Evolutionary conservation across 179 eudicot genomes (phyloP), one percentile per base, ranked within the genome.

Genomic region (Drosera spatulata): DNA sequence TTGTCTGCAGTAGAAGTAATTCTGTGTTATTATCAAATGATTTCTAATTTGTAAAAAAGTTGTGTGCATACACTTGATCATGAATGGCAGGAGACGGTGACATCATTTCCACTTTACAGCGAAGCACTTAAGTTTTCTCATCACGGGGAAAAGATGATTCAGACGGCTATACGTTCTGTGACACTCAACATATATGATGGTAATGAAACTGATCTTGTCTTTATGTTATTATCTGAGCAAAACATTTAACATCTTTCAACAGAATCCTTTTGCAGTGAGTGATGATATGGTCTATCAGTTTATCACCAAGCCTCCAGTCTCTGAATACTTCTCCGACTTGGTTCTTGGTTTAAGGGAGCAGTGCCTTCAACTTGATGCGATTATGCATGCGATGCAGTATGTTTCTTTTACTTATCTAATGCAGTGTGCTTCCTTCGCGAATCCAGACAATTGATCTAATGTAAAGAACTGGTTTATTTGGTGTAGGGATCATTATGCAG

Each of bases 91-190:
- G 83, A 77, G 69, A 67, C 63, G 53, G 77, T 81, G 57, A 76
- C 61, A 65, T 73, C 85, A 58, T 76, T 81, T 69, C 80, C 80
- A 49, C 80, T 81, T 9, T 78, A 78, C 59, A 78, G 69, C 6
- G 79, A 75, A 66, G 85, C 82, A 13, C 70, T 78, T 68, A 73
- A 54, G 59, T 81, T 81, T 68, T 78, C 82, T 64, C 69, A 75
- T 56, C 80, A 81, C 45, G 79, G 73, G 42, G 86, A 81, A 61
- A 75, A 75, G 77, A 78, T 81, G 83, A 76, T 81, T 66, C 80
- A 79, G 61, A 72, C 79, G 33, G 73, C 80, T 53, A 62, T 79
- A 55, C 77, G 77, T 41, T 74, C 80, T 8, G 58, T 79, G 33
- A 72, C 80, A 50, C 77, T 75, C 33, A 75, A 66, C 66, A 67